Base-by-base conservation (phyloP, 371 early-diverging fungal genomes). In the Saksenaea vasiformis region DNA sequence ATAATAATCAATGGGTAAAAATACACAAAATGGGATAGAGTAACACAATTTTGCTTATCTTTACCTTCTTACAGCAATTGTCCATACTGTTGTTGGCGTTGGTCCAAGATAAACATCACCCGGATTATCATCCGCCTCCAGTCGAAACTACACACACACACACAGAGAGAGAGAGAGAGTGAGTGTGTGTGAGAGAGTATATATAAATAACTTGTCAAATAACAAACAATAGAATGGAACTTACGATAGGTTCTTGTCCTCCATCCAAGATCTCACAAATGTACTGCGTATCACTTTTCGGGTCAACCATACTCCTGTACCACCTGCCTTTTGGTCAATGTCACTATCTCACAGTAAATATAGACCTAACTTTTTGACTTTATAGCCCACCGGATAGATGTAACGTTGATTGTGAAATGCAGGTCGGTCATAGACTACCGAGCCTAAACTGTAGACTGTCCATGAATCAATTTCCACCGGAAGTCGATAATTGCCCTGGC, bases 311-410 rank as follows among this genome's bases (percentile, higher is more conserved):
- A 66, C 94, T 93, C 61, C 89, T 84, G 69, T 89, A 95, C 58
- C 81, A 72, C 61, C 95, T 55, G 14, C 22, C 44, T 60, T 8
- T 37, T 58, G 26, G 38, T 36, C 22, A 24, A 60, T 41, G 34
- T 38, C 43, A 28, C 26, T 47, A 47, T 22, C 22, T 47, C 11
- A 22, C 51, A 47, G n/a, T 47, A 22, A 47, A 22, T 47, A 47
- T 47, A 47, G 24, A 47, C 24, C 51, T 47, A 47, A 86, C 83
- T 84, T 79, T 65, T 77, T 72, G 7, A 87, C 83, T 47, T 74
- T 87, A 72, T 93, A 97, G 19, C 96, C 96, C 5, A 93, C 91
- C 11, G 98, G 94, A 75, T 89, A 97, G 56, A 97, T 95, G 66
- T 97, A 96, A 8, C 96, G 86, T 56, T 94, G 91, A 60, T 90